Conservation (phyloP, 495 filamentous ascomycete species). For the Tuber borchii region DNA sequence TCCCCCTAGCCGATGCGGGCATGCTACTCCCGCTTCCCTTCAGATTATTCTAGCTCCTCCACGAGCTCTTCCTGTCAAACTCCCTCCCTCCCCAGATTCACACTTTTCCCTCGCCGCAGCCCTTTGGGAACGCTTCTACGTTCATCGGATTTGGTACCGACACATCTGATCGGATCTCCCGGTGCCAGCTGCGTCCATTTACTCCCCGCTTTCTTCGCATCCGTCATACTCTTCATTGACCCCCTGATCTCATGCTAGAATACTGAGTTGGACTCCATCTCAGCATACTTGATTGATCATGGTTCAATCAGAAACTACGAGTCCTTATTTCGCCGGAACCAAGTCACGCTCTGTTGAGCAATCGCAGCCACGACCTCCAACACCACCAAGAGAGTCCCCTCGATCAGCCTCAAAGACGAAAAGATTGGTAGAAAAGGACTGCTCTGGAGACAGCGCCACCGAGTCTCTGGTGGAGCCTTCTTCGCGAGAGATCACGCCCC, state of each 20-base stretch:
- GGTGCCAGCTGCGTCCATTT: not conserved
- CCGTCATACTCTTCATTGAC: not conserved
- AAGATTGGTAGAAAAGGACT: constrained; percentile 14
- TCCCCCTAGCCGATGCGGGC: not conserved
- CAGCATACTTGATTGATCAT: constrained; percentile 12
- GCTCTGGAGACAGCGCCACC: constrained; percentile 16
- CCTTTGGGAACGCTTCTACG: not conserved
- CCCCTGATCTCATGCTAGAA: not conserved
- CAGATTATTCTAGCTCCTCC: not conserved
- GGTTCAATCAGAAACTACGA: constrained; percentile 22
- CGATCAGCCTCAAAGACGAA: constrained; percentile 21
- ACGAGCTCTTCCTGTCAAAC: not conserved
- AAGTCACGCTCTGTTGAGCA: constrained; percentile 29
- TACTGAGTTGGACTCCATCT: not conserved
- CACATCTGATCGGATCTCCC: not conserved
- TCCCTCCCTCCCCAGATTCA: not conserved
- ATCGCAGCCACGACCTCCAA: constrained; percentile 30
- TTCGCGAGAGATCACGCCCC: constrained; percentile 48
- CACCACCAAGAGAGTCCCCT: constrained; percentile 38
- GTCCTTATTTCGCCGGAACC: constrained; percentile 24
- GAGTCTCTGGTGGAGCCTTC: constrained; percentile 36
- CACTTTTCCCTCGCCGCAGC: not conserved
- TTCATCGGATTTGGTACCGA: not conserved
- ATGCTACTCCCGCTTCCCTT: not conserved
- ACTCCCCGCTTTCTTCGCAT: not conserved